phyloP scores from a whole-genome alignment of 768 basidiomycete species.

The Arthromyces matolae region DNA sequence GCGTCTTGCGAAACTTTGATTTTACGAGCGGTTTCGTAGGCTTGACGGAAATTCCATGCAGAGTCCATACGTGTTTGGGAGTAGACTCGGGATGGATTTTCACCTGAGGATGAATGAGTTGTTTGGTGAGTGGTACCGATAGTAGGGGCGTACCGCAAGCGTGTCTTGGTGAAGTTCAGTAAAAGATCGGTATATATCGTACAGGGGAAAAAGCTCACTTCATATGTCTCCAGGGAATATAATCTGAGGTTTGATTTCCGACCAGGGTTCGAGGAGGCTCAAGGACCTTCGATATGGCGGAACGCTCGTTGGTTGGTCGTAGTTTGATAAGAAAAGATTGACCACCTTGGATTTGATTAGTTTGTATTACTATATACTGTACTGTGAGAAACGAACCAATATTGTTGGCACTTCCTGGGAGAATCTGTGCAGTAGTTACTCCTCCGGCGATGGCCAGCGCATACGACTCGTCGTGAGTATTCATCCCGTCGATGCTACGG shows the following conservation, averaged over 20 bases:
- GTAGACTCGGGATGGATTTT: constrained; percentile 53
- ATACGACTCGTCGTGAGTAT: constrained; percentile 69
- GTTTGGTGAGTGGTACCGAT: not conserved
- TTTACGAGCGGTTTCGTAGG: constrained; percentile 64
- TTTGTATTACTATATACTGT: too few relatives aligned
- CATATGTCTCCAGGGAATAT: constrained; percentile 68
- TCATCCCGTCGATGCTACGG: constrained; percentile 66
- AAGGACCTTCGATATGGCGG: constrained; percentile 62
- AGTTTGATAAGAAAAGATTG: constrained; percentile 79
- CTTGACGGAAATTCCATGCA: constrained; percentile 66
- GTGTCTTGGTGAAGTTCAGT: constrained; percentile 42
- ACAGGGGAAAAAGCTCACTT: constrained; percentile 40
- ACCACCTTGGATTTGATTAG: too few relatives aligned
- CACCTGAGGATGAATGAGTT: constrained; percentile 31
- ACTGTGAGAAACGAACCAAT: constrained; percentile 47
- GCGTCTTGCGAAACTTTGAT: constrained; percentile 66
- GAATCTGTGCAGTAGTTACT: constrained; percentile 70
- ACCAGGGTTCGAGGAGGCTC: constrained; percentile 60
- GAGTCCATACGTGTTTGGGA: constrained; percentile 56
- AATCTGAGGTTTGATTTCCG: constrained; percentile 38
- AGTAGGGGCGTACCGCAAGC: constrained; percentile 47
- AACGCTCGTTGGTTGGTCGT: constrained; percentile 65
- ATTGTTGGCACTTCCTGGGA: constrained; percentile 65
- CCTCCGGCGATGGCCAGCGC: constrained; percentile 60
- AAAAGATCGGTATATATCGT: not conserved